Evolutionary conservation across 257 asterid species (phyloP).

Genomic region (Penstemon newberryi): DNA sequence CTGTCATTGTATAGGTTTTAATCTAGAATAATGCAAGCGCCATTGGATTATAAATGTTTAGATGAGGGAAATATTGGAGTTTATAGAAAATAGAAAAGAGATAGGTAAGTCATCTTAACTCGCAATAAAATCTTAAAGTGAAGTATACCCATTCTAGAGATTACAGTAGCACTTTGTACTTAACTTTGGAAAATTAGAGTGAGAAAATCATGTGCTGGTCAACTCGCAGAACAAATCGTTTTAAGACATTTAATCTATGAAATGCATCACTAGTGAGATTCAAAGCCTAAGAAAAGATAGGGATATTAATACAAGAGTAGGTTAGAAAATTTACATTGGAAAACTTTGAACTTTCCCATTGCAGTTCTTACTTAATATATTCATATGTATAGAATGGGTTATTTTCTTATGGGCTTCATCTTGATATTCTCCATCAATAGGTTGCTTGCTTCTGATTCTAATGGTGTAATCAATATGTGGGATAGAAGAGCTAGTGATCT

Average conservation of each 20-base stretch:
- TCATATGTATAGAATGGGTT: slow-evolving; percentile 24
- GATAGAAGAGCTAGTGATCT: slow-evolving; percentile 79
- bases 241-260: background rate
- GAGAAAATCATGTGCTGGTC: slow-evolving; percentile 11
- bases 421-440: slow-evolving; percentile 44
- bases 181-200: background rate
- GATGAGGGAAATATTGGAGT: slow-evolving; percentile 10
- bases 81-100: background rate
- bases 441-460: slow-evolving; percentile 83
- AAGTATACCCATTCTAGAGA: slow-evolving; percentile 11
- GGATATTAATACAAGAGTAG: slow-evolving; percentile 4
- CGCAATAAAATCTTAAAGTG: background rate
- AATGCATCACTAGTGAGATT: background rate
- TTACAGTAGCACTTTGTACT: background rate
- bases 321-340: slow-evolving; percentile 9
- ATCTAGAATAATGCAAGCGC: slow-evolving; percentile 21
- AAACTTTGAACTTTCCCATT: slow-evolving; percentile 19
- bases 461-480: slow-evolving; percentile 82
- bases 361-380: slow-evolving; percentile 8
- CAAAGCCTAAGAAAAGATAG: slow-evolving; percentile 12
- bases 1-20: slow-evolving; percentile 11
- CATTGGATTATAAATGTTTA: slow-evolving; percentile 15
- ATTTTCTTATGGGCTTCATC: slow-evolving; percentile 13
- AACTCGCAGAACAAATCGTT: slow-evolving; percentile 9
- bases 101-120: background rate